Base-by-base conservation (phyloP, 257 asterid species). In the Nicotiana noctiflora region DNA sequence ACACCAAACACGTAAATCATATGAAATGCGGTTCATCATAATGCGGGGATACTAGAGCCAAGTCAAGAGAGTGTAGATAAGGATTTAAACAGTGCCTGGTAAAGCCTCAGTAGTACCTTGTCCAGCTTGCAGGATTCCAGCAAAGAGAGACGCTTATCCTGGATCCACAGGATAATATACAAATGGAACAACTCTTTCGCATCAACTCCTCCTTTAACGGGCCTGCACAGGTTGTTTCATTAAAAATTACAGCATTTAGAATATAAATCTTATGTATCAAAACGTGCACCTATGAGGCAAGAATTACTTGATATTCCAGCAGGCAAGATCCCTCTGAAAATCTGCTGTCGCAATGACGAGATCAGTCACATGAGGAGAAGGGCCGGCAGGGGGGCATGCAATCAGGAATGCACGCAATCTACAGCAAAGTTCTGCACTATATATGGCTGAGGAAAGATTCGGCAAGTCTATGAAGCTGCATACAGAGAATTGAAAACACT, bases 331-430 rank as follows among this genome's bases (percentile, higher is more conserved):
- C 85, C 86, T 88, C 81, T 88, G 90, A 55, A 88, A 87, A 80
- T 88, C 92, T 51, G 92, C 87, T 57, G 92, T 85, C 72, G 90
- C 89, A 82, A 88, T 87, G 60, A 88, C 89, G 77, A 88, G 90
- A 23, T 84, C 92, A 18, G 89, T 87, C 37, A 89, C 92, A 60
- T 86, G 87, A 40, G 90, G 88, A 10, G 90, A 87, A 61, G 92
- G 92, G 21, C 90, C 89, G 0, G 90, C 70, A 8, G 92, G 92
- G 75, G 92, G 92, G 78, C 86, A 89, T 75, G 92, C 90, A n/a
- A 89, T 87, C 76, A 89, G 92, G 84, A 89, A 89, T 52, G 89
- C 85, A n/a, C 92, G 89, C 81, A 89, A 65, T 74, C 92, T 89
- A 79, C 80, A 82, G 84, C 92, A 86, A 21, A 89, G 90, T 82